Base-by-base conservation (phyloP, 306 rosid genomes). In the Prunus salicina region DNA sequence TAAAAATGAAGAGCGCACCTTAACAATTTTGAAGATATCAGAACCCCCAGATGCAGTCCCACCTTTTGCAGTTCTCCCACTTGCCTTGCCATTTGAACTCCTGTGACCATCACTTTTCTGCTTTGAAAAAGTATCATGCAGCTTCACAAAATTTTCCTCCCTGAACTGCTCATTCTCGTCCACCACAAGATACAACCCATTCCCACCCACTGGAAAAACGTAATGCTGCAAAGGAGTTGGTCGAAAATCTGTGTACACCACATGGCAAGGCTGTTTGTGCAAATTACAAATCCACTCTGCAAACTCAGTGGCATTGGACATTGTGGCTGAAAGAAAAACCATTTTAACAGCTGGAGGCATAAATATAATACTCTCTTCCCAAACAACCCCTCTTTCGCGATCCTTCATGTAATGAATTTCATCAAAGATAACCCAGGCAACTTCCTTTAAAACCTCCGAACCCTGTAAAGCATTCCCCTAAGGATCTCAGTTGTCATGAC, bases 331-430 rank as follows among this genome's bases (percentile, higher is more conserved):
- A 46, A 94, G 91, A 56, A 94, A 94, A 52, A 91, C 97, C 98
- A 94, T 94, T 77, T 91, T 94, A 64, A 94, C 93, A 19, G 91
- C 97, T 4, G 96, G 93, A 1, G 98, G 98, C 81, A 91, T 82
- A 41, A 91, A 94, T 5, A 94, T 90, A n/a, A 94, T 94, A 84
- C 98, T 94, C 84, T 94, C 98, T 77, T 94, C 98, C 98, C 98
- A 94, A 76, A 94, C 98, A 56, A 94, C 98, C 67, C 98, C 98
- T 81, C 98, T 88, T 73, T 94, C 98, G 6, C 97, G 87, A 84
- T 94, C 98, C 87, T 85, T 91, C 98, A 94, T 94, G 46, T 94
- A 94, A 73, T 94, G 98, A 64, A 94, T 94, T 76, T 94, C 98
- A 77, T 94, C 98, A 63, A 94, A 94, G 38, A 94, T 94, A 51